phyloP scores from a whole-genome alignment of 106 monocot genomes.

The Dendrobium nobile region DNA sequence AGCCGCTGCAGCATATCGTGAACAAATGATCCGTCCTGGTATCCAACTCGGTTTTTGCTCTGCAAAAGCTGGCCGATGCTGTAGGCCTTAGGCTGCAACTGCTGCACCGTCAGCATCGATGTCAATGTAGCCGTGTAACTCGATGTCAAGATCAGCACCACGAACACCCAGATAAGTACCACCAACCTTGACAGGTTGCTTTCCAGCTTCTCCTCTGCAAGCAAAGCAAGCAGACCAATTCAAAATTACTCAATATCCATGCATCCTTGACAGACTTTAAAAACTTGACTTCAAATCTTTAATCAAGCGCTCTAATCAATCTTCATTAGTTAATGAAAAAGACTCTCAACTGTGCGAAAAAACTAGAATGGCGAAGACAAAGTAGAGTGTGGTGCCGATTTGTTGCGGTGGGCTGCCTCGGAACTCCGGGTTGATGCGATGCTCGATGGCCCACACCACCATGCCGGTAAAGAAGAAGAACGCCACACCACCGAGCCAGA shows the following conservation, averaged over 20 bases:
- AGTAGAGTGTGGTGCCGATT: slow-evolving; percentile 7
- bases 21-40: slow-evolving; percentile 34
- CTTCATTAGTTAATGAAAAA: neutral
- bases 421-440: slow-evolving; percentile 8
- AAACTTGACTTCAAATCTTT: too few relatives aligned
- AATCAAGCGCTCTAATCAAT: too few relatives aligned
- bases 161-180: slow-evolving; percentile 60
- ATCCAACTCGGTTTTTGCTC: slow-evolving; percentile 32
- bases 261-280: too few relatives aligned
- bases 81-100: slow-evolving; percentile 43
- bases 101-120: slow-evolving; percentile 52
- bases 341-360: neutral
- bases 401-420: neutral
- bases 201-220: slow-evolving; percentile 42
- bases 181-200: slow-evolving; percentile 48
- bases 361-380: slow-evolving; percentile 6
- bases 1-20: slow-evolving; percentile 7
- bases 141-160: slow-evolving; percentile 54
- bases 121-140: slow-evolving; percentile 68
- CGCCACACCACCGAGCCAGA: slow-evolving; percentile 6
- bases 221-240: neutral
- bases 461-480: slow-evolving; percentile 11
- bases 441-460: slow-evolving; percentile 15
- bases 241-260: too few relatives aligned
- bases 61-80: slow-evolving; percentile 36